Evolutionary conservation across 169 alveolate species (phyloP), one percentile per base, ranked within the genome.

Genomic region (Plasmodium malariae): DNA sequence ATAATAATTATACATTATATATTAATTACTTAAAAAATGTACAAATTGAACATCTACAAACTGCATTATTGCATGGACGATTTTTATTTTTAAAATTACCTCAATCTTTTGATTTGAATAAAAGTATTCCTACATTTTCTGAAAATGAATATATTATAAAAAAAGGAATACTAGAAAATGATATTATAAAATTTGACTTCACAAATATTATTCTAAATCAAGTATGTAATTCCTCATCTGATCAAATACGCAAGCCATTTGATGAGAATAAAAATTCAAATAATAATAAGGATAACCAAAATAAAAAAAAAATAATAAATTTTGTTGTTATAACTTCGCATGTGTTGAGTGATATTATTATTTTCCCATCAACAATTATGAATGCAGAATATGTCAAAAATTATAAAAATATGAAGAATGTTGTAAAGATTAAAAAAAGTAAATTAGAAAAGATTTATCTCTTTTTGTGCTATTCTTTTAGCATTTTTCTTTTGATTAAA

Each of bases 151-250:
- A 55, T 62, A 14, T 36, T 63, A 17, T 55, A 5, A 32, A 40
- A 21, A 78, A 30, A 40, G 89, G 89, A 24, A 62, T n/a, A 78
- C 14, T 78, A 63, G 76, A 78, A 78, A 78, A 78, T 78, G 67
- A 63, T 40, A 48, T 28, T 34, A 78, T 78, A 30, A 45, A 45
- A 62, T 28, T 78, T 45, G 78, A 78, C 24, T 28, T 78, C 3
- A 14, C 89, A 30, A 21, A 43, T 62, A 54, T 54, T 40, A 78
- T 78, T 0, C 28, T 2, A 2, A 9, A 49, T 30, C 7, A 45
- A 28, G 26, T 78, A 55, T 78, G 89, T 49, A 48, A n/a, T n/a
- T n/a, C n/a, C n/a, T n/a, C n/a, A n/a, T n/a, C n/a, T n/a, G n/a
- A 71, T 36, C 43, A 21, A 51, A 17, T 14, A 19, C 24, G 12